Conservation (phyloP, 1,284 basidiomycete genomes). For the Fomitiporia mediterranea region DNA sequence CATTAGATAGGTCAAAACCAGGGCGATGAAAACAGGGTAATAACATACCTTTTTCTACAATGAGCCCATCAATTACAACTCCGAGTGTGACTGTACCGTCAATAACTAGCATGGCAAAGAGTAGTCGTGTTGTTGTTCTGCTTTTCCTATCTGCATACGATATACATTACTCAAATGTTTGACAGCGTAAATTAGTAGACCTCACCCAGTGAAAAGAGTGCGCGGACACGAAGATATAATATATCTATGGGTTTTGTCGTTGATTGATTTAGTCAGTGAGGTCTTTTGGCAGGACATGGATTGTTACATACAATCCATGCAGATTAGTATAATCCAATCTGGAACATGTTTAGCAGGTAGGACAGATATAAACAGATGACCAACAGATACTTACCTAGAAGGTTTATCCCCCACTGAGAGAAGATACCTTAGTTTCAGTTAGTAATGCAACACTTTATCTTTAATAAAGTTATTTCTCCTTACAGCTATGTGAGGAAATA, state of each 20-base stretch:
- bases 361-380: neutral
- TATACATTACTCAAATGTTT: neutral
- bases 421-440: neutral
- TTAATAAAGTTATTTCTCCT: too few relatives aligned
- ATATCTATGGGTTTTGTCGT: neutral
- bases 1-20: neutral
- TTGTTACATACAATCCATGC: neutral
- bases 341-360: neutral
- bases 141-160: neutral
- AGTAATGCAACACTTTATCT: neutral
- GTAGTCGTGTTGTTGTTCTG: neutral
- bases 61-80: neutral
- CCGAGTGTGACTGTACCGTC: neutral
- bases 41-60: neutral
- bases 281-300: neutral
- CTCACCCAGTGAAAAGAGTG: conserved; percentile 1
- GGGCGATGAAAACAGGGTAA: neutral
- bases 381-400: neutral
- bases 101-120: neutral
- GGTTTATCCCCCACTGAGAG: neutral
- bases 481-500: too few relatives aligned
- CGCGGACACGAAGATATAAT: neutral
- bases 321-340: conserved; percentile 1
- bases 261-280: neutral
- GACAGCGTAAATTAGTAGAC: neutral